Evolutionary conservation across 371 early-diverging fungal genomes (phyloP), one percentile per base, ranked within the genome.

Genomic region (Circinella umbellata): DNA sequence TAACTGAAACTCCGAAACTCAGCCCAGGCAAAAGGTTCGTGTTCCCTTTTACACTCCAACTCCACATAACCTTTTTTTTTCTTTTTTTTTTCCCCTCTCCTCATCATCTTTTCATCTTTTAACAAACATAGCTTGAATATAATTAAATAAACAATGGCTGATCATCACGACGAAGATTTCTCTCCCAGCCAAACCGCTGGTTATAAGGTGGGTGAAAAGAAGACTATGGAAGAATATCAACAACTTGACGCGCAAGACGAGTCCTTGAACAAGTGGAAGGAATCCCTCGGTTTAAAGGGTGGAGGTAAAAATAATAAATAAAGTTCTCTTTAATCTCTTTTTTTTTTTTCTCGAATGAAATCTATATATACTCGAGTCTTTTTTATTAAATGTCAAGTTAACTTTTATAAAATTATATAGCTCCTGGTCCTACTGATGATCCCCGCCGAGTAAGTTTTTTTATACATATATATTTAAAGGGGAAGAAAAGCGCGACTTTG

Each of bases 191-290:
- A 82, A 73, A 95, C 95, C 68, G 86, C 89, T 64, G 93, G 93
- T 62, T 95, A 93, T 78, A 91, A 88, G 80, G 88, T 88, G 49
- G 91, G 92, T 61, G 93, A 92, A 70, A 97, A 97, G 89, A 98
- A 97, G 89, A 90, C 94, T 35, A 73, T 95, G 36, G 88, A 89
- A 54, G 96, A 98, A 80, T 90, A 93, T 73, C 83, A 92, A 69
- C 79, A 86, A 20, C 85, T 98, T 66, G 98, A 98, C 77, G 92
- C 94, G 67, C 82, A 90, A 70, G 98, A 98, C 85, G 96, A 96
- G 81, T 95, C 97, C 34, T 89, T 98, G 63, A 84, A 88, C 70
- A 96, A 95, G 82, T 98, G 98, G 98, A 98, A 98, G 86, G 92
- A 91, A 70, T 94, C 95, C 49, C 90, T 98, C 59, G 98, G 98